Base-by-base conservation (phyloP, 2,329 filamentous ascomycete species). In the Aspergillus tanneri region DNA sequence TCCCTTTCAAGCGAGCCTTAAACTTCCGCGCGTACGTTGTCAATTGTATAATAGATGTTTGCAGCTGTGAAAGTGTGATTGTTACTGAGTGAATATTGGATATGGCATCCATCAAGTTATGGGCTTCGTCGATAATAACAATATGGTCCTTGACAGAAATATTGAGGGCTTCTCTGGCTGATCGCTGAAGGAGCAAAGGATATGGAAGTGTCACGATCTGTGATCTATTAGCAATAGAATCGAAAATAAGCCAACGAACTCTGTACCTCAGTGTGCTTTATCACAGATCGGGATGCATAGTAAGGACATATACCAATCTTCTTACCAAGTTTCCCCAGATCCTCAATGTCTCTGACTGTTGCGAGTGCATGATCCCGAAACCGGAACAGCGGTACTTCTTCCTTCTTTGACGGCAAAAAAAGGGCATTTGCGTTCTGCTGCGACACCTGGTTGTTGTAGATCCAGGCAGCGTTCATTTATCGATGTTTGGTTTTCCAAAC, bases 21-120 rank as follows among this genome's bases (percentile, higher is more conserved):
- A 96, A 99, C 54, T 85, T 89, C 63, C 87, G 86, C 4, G 95
- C 82, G 60, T 99, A 99, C 0, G 84, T 76, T 0, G 85, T 86
- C 1, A 99, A 76, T 70, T 95, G 90, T 40, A 79, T 78, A 44
- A 88, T 81, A 2, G 87, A 88, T 49, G 80, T 79, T 41, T 82
- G 82, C 14, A 97, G 74, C 53, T 96, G 90, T 21, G 74, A 74
- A 3, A 95, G 73, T 2, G 82, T 82, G 16, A 97, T 79, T 27
- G 87, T 83, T 0, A 89, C 83, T 0, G 91, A 91, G 65, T 96
- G 85, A 25, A 96, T 93, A 37, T 85, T 86, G 12, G 89, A 82
- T 37, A 99, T 89, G 0, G 92, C 90, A 66, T 96, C 91, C 86
- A 96, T 96, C 43, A 99, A 81, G 63, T 99, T 99, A 66, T 99